phyloP scores from a whole-genome alignment of 2,329 filamentous ascomycete species.

The Xenoacremonium recifei region DNA sequence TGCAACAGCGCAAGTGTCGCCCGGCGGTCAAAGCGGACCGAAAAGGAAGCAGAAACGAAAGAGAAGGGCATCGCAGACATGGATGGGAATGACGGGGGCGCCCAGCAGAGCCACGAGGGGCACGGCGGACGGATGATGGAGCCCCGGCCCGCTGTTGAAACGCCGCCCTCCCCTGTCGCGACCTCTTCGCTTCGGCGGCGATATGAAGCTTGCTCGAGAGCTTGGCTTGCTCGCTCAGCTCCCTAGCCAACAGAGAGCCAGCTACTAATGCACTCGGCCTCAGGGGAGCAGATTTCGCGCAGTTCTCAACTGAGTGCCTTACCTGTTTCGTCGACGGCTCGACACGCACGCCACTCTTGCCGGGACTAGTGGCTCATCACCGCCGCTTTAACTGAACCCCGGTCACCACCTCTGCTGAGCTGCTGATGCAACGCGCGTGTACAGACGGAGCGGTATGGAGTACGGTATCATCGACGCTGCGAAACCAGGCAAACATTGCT shows the following conservation, averaged over 20 bases:
- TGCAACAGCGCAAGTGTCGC: neutral
- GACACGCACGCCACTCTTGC: neutral
- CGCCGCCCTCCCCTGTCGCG: too few species aligned
- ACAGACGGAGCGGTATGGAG: too few species aligned
- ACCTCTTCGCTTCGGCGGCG: too few species aligned
- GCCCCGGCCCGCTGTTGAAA: neutral
- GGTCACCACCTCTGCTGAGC: neutral
- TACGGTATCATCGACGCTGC: too few species aligned
- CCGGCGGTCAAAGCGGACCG: neutral
- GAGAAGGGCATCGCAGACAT: too few species aligned
- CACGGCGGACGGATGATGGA: too few species aligned
- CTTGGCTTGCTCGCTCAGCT: too few species aligned
- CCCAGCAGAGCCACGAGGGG: neutral
- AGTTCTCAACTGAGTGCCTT: neutral
- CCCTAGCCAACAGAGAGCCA: too few species aligned
- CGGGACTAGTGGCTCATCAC: neutral
- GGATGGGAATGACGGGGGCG: too few species aligned
- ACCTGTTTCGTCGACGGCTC: neutral
- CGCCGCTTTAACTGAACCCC: neutral
- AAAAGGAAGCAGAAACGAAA: neutral
- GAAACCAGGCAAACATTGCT: too few species aligned
- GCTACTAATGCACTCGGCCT: too few species aligned
- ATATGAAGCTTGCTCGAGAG: too few species aligned
- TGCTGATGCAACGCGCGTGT: neutral
- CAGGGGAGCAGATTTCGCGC: neutral